These are phyloP conservation scores for Escallonia rubra DNA, from an alignment of 129 eudicot species.

Conservation along the genomic window DNA sequence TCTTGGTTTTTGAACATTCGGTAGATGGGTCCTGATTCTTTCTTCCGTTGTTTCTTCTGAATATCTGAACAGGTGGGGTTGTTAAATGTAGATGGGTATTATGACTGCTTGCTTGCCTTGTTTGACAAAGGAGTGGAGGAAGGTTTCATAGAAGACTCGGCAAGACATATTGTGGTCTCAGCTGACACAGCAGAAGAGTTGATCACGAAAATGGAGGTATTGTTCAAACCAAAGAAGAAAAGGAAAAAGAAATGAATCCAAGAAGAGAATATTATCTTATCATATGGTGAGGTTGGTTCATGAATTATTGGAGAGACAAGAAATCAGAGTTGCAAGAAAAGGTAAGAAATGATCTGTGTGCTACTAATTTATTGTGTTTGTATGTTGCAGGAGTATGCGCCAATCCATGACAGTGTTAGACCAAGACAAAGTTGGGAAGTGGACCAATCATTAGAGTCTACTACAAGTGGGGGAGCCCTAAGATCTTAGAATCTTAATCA, in stretches of 20 bases:
- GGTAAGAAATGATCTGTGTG: neutral
- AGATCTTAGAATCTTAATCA: conserved; percentile 4
- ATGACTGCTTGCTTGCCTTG: conserved; percentile 54
- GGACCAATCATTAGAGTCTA: conserved; percentile 37
- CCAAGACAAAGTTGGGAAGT: conserved; percentile 55
- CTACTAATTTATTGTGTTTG: neutral
- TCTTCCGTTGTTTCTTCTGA: neutral
- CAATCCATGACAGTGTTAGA: conserved; percentile 45
- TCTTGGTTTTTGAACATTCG: no score
- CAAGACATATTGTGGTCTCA: conserved; percentile 53
- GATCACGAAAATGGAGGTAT: conserved; percentile 63
- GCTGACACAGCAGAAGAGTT: conserved; percentile 48
- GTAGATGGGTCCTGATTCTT: neutral
- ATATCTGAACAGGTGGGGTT: conserved; percentile 47
- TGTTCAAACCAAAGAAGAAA: no score
- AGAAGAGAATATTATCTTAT: neutral
- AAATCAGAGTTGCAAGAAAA: neutral
- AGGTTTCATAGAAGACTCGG: conserved; percentile 62
- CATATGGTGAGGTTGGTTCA: neutral
- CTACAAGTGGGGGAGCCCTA: conserved; percentile 24
- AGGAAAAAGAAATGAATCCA: no score
- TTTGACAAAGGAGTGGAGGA: conserved; percentile 82
- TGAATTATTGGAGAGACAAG: conserved; percentile 18
- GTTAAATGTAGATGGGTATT: conserved; percentile 73
- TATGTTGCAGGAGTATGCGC: conserved; percentile 50